Evolutionary conservation across 352 stramenopile species (phyloP).

Genomic region (Phytophthora pisi): DNA sequence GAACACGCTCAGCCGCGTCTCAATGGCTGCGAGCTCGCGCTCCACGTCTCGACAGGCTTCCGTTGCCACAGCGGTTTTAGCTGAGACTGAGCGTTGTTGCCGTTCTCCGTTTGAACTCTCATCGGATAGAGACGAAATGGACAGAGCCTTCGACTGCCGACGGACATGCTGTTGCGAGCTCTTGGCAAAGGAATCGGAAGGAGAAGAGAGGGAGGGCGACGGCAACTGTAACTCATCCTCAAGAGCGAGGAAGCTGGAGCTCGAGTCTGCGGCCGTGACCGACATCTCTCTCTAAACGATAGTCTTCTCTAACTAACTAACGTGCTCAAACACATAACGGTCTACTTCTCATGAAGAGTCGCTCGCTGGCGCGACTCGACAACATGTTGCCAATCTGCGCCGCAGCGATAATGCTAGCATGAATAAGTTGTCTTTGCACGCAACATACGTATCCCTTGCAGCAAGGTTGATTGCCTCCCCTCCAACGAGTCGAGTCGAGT

Average conservation of each 20-base stretch:
- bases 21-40: conserved; percentile 45
- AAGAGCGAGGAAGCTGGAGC: conserved; percentile 1
- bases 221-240: background rate
- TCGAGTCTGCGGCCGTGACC: conserved; percentile 10
- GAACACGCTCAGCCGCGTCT: conserved; percentile 43
- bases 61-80: background rate
- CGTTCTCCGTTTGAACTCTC: conserved; percentile 12
- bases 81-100: background rate
- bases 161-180: conserved; percentile 2
- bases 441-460: background rate
- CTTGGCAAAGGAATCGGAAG: conserved; percentile 1
- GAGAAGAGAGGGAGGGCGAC: background rate
- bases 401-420: background rate
- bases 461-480: background rate
- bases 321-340: conserved; percentile 2
- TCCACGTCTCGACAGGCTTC: conserved; percentile 54
- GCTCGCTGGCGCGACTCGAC: conserved; percentile 2
- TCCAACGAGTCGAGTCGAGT: background rate
- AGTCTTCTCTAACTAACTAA: background rate
- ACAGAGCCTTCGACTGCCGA: conserved; percentile 25
- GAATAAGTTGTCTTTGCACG: background rate
- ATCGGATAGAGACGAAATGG: conserved; percentile 36
- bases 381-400: conserved; percentile 4
- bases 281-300: conserved; percentile 12
- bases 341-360: conserved; percentile 12